Evolutionary conservation across 306 rosid genomes (phyloP), one percentile per base, ranked within the genome.

Genomic region (Pterocarpus macrocarpus): DNA sequence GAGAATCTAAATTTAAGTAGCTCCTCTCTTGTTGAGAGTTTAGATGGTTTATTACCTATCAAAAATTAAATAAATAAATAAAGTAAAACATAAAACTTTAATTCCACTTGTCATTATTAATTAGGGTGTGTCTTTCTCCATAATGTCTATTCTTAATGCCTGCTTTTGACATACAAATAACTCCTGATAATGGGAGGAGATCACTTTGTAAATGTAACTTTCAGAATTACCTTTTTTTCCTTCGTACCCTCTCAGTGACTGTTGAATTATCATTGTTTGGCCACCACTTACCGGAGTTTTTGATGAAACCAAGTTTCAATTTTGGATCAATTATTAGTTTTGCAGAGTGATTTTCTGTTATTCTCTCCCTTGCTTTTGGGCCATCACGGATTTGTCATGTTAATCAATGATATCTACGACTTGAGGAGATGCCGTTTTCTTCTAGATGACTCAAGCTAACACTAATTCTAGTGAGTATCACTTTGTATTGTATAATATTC

Each of bases 181-280:
- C 0, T 22, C 28, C 28, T 22, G 28, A 0, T 22, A 22, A 53
- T 76, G 58, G 28, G 36, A 49, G 16, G 76, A 57, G 76, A 81
- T 72, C 70, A 84, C 89, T 89, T 64, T 81, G 88, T 72, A 34
- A 41, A 35, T 80, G 61, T 66, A 61, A 58, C 57, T 86, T 86
- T 89, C 89, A 65, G 43, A 22, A 28, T 44, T 64, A 61, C 30
- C 7, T 38, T 38, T 38, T 62, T 67, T 50, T 73, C 28, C 39
- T 62, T 15, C 32, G 69, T 15, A 4, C 47, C 61, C 35, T 22
- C 41, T 38, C 41, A 38, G 30, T 16, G 71, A 44, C 72, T 52
- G 34, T 44, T 81, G 34, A 35, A 58, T 77, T 17, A 22, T 70
- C 11, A 10, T 39, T 75, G 39, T 66, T 28, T 9, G 49, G 50